These are phyloP conservation scores for Annulohypoxylon bovei DNA, from an alignment of 495 filamentous ascomycete species.

Conservation along the genomic window DNA sequence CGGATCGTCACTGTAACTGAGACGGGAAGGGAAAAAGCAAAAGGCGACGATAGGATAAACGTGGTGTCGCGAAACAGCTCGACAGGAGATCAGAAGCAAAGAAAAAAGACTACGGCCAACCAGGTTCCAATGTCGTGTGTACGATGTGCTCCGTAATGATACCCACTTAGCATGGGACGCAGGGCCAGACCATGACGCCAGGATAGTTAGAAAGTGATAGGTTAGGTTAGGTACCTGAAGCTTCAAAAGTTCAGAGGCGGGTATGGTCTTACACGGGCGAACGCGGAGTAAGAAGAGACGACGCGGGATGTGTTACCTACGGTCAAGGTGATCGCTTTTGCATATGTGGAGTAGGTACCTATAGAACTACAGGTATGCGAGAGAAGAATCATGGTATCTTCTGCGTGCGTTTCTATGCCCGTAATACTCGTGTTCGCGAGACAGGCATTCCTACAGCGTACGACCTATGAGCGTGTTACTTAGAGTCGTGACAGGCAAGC, in stretches of 20 bases:
- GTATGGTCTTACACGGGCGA: constrained; percentile 11
- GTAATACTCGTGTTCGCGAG: constrained; percentile 30
- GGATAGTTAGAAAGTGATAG: constrained; percentile 28
- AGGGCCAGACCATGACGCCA: constrained; percentile 41
- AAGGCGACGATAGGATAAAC: constrained; percentile 18
- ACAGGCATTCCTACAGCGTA: constrained; percentile 19
- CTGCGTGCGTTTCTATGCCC: constrained; percentile 26
- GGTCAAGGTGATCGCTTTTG: constrained; percentile 6
- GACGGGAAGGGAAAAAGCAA: constrained; percentile 28
- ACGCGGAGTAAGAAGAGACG: constrained; percentile 25
- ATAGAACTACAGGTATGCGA: constrained; percentile 1
- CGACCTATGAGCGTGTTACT: constrained; percentile 23
- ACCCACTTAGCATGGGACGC: constrained; percentile 36
- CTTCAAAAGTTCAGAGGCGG: constrained; percentile 4
- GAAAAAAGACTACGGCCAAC: constrained; percentile 34
- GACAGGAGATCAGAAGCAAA: constrained; percentile 36
- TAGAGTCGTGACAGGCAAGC: constrained; percentile 12
- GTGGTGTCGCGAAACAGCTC: constrained; percentile 17
- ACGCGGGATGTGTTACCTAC: constrained; percentile 24
- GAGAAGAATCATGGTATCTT: constrained; percentile 28
- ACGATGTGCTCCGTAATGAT: constrained; percentile 34
- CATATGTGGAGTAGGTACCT: constrained; percentile 32
- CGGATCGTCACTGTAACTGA: constrained; percentile 31
- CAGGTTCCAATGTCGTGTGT: constrained; percentile 41
- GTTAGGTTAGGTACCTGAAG: constrained; percentile 4